Conservation (phyloP, 2,329 filamentous ascomycete species). For the Kalaharituber pfeilii region DNA sequence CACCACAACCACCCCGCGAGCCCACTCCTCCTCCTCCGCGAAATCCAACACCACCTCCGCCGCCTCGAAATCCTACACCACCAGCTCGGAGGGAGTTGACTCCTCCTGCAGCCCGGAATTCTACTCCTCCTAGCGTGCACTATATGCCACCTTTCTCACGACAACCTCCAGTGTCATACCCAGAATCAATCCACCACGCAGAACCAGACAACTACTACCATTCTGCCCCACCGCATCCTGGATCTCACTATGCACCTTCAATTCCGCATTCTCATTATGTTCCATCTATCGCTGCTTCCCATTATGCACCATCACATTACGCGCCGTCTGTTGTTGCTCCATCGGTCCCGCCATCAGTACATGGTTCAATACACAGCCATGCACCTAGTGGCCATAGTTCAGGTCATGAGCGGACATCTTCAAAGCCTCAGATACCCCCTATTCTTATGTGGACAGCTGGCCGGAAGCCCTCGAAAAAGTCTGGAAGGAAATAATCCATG, state of each 20-base stretch:
- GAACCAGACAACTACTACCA: background rate
- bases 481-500: background rate
- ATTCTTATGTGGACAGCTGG: constrained; percentile 23
- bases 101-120: background rate
- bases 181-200: background rate
- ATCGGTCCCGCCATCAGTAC: background rate
- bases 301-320: background rate
- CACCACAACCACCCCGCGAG: background rate
- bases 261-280: background rate
- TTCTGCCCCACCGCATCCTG: background rate
- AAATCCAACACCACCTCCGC: background rate
- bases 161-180: background rate
- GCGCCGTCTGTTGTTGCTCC: too few relatives aligned
- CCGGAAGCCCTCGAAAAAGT: constrained; percentile 3
- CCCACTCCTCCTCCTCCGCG: background rate
- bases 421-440: constrained; percentile 13
- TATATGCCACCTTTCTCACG: background rate
- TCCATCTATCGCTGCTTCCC: background rate
- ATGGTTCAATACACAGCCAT: background rate
- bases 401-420: constrained; percentile 3
- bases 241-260: background rate
- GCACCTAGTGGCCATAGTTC: background rate
- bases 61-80: background rate
- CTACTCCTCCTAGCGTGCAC: background rate
- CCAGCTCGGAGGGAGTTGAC: background rate